A percentile compares a stretch with the other conserved stretches of the same genome.
phyloP scores from a whole-genome alignment of 2,329 filamentous ascomycete genomes.

The Whalleya microplaca region DNA sequence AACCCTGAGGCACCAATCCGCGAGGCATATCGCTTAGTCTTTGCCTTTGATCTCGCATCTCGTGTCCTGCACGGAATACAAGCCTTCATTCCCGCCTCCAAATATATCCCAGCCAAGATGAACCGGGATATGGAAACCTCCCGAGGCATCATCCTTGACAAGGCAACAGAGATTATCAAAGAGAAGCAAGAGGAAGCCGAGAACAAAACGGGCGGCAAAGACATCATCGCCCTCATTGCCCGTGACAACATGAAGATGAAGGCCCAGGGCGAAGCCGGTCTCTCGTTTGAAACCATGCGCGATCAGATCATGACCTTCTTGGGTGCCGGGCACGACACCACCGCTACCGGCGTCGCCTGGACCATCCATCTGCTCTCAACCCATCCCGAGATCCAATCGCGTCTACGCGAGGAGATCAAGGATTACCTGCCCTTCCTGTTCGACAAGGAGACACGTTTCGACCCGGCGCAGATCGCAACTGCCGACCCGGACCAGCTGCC shows the following conservation, averaged over 20 bases:
- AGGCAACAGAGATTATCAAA: constrained; percentile 41
- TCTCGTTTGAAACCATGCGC: constrained; percentile 43
- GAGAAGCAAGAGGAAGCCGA: constrained; percentile 41
- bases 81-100: constrained; percentile 45
- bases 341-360: constrained; percentile 48
- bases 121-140: constrained; percentile 42
- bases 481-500: constrained; percentile 46
- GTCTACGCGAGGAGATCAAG: constrained; percentile 45
- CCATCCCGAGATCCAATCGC: constrained; percentile 43
- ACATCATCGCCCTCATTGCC: constrained; percentile 46
- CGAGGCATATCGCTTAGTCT: constrained; percentile 46
- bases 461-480: constrained; percentile 33
- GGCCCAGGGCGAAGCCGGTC: constrained; percentile 39
- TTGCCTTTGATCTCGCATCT: constrained; percentile 43
- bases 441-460: constrained; percentile 36
- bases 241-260: constrained; percentile 46
- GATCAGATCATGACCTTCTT: constrained; percentile 47
- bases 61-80: constrained; percentile 46
- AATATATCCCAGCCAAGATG: constrained; percentile 43
- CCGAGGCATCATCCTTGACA: constrained; percentile 40
- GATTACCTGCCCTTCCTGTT: constrained; percentile 44
- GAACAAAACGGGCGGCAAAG: constrained; percentile 37
- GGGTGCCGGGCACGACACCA: constrained; percentile 49
- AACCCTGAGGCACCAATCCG: constrained; percentile 42
- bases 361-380: constrained; percentile 46